Evolutionary conservation across 805 yeast species (phyloP), one percentile per base, ranked within the genome.

Genomic region (Pichia nanzhaoensis): DNA sequence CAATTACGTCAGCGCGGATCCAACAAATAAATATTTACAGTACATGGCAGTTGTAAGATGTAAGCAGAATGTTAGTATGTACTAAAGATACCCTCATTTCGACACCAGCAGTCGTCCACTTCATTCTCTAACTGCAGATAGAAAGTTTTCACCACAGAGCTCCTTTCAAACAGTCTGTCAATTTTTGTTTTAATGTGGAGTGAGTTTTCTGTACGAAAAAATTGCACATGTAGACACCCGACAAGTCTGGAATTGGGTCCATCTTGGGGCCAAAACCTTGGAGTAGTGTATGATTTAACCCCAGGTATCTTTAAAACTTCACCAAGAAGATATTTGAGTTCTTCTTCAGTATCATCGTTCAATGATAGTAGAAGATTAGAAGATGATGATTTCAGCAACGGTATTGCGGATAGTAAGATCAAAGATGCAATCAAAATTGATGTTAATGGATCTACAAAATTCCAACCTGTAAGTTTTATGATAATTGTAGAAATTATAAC

Each of bases 391-490:
- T 77, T 79, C 34, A 93, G 72, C 45, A 93, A 69, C 1, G 99
- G 98, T 0, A 89, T 56, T 0, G 98, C 88, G 3, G 96, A 87
- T 5, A 78, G 50, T 46, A 91, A 76, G 50, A 93, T 88, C 55
- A 91, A 69, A 5, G 75, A 63, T 0, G 96, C 96, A 49, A 93
- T 91, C 54, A 90, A 71, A 3, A 93, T 71, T 1, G 98, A 90
- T 0, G 97, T 95, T 18, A 93, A 64, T 1, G 99, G 97, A 59
- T 93, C 99, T 58, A 91, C 83, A 1, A 95, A 82, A 44, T 80
- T 75, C 78, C 85, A 76, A 16, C 78, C 77, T 9, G 74, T 65
- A 30, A 79, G 56, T 47, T 81, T 78, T 8, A 91, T 84, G 34
- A 93, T 65, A 5, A 88, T 44, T 0, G 99, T 91, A 0, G 97